Conservation (phyloP, 1,139 yeast species). For the Pichia sp. region DNA sequence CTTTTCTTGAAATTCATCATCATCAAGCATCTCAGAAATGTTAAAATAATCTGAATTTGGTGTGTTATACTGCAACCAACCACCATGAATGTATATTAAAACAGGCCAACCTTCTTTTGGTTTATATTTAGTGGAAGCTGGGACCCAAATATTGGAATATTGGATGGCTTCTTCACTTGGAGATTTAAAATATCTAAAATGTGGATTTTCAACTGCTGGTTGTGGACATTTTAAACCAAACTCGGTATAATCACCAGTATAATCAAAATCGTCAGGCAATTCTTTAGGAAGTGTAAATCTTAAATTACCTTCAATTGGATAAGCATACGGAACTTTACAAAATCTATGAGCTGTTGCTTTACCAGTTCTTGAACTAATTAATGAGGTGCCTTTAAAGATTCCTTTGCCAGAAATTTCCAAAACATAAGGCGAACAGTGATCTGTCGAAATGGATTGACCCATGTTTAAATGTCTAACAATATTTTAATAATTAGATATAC, state of each 20-base stretch:
- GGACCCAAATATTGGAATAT: conserved; percentile 37
- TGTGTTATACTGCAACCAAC: conserved; percentile 35
- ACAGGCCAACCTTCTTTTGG: conserved; percentile 38
- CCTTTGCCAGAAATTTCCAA: conserved; percentile 10
- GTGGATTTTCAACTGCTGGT: conserved; percentile 29
- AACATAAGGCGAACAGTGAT: too few relatives aligned
- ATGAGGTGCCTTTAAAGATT: conserved; percentile 17
- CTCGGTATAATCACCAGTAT: conserved; percentile 32
- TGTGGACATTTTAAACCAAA: conserved; percentile 34
- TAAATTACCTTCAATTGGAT: conserved; percentile 12
- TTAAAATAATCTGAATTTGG: conserved; percentile 25
- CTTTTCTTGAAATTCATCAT: conserved; percentile 26
- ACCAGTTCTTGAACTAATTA: conserved; percentile 16
- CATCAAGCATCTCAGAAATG: conserved; percentile 26
- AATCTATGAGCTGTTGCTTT: conserved; percentile 18
- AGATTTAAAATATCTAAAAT: conserved; percentile 22
- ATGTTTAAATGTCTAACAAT: too few relatives aligned
- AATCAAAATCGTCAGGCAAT: conserved; percentile 31
- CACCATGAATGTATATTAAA: conserved; percentile 36
- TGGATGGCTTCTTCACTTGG: conserved; percentile 33
- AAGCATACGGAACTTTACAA: conserved; percentile 22
- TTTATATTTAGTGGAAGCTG: conserved; percentile 27
- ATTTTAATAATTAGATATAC: too few relatives aligned
- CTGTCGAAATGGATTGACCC: too few relatives aligned
- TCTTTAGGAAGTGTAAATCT: conserved; percentile 18